Conservation (phyloP, 768 basidiomycete genomes). For the Collybia sordida region DNA sequence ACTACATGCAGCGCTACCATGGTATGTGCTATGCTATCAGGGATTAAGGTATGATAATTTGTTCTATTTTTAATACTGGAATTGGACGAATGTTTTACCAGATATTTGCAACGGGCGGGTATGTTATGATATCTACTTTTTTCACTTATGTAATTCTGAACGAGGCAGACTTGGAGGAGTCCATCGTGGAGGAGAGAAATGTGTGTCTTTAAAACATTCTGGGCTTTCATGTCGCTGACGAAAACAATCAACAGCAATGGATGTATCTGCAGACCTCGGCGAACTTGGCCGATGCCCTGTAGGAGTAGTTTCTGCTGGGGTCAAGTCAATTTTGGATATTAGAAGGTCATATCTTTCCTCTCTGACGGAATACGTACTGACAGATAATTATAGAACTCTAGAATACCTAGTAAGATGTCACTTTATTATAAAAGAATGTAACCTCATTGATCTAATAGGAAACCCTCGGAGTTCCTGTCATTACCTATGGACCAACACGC, state of each 20-base stretch:
- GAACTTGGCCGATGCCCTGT: constrained; percentile 90
- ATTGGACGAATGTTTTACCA: constrained; percentile 58
- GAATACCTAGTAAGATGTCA: constrained; percentile 64
- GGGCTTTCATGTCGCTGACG: constrained; percentile 2
- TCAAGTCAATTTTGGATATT: constrained; percentile 95
- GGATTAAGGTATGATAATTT: constrained; percentile 67
- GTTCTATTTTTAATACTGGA: constrained; percentile 4
- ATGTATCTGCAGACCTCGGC: constrained; percentile 91
- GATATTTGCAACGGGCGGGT: constrained; percentile 95
- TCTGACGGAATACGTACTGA: neutral
- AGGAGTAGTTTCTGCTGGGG: constrained; percentile 89
- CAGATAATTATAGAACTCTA: constrained; percentile 53
- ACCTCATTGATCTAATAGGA: constrained; percentile 51
- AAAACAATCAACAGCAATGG: constrained; percentile 62
- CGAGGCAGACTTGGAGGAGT: constrained; percentile 73
- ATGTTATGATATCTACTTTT: constrained; percentile 22
- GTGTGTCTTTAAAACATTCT: constrained; percentile 23
- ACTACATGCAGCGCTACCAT: constrained; percentile 76
- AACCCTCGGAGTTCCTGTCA: constrained; percentile 90
- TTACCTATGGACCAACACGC: constrained; percentile 69
- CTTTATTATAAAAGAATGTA: neutral
- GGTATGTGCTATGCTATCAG: constrained; percentile 74
- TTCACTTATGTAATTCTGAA: neutral
- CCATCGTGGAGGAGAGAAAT: constrained; percentile 51
- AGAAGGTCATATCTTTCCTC: constrained; percentile 49